Percentiles rank a stretch among this genome's conserved stretches.
phyloP scores from a whole-genome alignment of 345 rosid genomes.

The Diplotaxis tenuifolia region DNA sequence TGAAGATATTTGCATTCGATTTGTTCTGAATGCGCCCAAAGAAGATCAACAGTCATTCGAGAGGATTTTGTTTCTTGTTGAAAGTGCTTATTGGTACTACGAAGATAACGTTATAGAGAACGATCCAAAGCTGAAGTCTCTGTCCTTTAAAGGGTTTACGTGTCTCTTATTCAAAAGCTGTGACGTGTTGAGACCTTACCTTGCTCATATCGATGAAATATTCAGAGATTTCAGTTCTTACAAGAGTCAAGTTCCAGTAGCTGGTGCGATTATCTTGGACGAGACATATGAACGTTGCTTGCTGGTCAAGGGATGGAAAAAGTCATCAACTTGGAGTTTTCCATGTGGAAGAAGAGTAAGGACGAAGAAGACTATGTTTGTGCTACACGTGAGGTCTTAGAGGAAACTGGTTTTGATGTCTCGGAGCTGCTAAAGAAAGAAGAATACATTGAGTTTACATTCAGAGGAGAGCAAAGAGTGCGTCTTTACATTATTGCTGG shows the following conservation, averaged over 20 bases:
- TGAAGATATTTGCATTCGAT: neutral
- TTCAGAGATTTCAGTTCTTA: neutral
- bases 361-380: too few species aligned
- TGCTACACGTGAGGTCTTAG: neutral
- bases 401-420: neutral
- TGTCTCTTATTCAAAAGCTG: neutral
- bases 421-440: neutral
- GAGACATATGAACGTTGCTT: neutral
- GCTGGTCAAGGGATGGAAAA: neutral
- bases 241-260: neutral
- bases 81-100: neutral
- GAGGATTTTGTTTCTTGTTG: neutral
- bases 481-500: neutral
- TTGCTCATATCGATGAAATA: neutral
- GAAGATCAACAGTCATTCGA: neutral
- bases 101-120: neutral
- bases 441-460: neutral
- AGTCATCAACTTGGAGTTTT: neutral
- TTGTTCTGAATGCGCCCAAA: neutral
- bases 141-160: neutral
- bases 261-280: neutral
- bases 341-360: neutral
- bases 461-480: neutral
- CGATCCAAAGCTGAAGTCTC: neutral
- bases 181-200: neutral